Base-by-base conservation (phyloP, 306 rosid genomes). In the Vachellia collinsii region DNA sequence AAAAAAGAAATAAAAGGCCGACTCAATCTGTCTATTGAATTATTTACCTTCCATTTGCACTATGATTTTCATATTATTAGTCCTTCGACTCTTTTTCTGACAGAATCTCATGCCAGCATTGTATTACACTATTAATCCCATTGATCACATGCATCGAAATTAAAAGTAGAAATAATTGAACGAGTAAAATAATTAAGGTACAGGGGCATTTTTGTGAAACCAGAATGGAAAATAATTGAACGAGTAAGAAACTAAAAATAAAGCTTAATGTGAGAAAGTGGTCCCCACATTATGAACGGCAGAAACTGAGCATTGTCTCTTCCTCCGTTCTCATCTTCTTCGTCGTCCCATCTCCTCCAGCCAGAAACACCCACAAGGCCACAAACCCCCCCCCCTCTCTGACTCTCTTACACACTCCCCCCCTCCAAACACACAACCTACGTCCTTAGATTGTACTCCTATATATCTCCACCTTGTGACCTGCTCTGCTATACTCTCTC, bases 261-360 rank as follows among this genome's bases (percentile, higher is more conserved):
- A 7, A 39, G 37, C 6, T 64, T 75, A 75, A 71, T 62, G 58
- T 34, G 17, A 34, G 29, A 43, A 37, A 73, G 84, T 84, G 89
- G 97, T 73, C 97, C 97, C 91, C 83, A 84, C 81, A 17, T 8
- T 4, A n/a, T 62, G 88, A 89, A 79, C 84, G 82, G 83, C 91
- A 79, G 91, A 88, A 82, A 80, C 88, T 16, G 77, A 82, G 86
- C 64, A 75, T 83, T 90, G 98, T 94, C 98, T 88, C 91, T 85
- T 89, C 90, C 80, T 69, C 61, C 74, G 94, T 85, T 82, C 83
- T 84, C 91, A 86, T 86, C 86, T 86, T 39, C 68, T 74, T 79
- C 23, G 20, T n/a, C 36, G 16, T 70, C 6, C 39, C 25, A 51
- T 10, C 65, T 51, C 65, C 54, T 68, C 73, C 47, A 66, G 73